These are phyloP conservation scores for Phytopythium sindhum DNA, from an alignment of 352 stramenopile genomes.

Conservation along the genomic window DNA sequence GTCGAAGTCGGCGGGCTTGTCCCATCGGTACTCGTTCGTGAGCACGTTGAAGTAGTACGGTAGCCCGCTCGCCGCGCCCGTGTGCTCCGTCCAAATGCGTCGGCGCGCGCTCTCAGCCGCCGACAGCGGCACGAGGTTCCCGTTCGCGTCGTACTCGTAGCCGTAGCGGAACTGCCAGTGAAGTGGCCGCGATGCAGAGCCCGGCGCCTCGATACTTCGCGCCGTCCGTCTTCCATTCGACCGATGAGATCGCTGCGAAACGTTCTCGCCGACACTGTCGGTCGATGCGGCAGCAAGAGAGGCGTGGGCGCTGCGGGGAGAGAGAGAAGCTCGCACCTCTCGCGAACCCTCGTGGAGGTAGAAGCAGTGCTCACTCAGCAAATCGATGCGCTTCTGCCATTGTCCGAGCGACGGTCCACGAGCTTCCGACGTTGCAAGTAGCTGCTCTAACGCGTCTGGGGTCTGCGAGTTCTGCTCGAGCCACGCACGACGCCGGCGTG, in stretches of 20 bases:
- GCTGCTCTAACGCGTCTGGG: slow-evolving; percentile 20
- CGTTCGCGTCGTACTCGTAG: slow-evolving; percentile 49
- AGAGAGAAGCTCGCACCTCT: slow-evolving; percentile 51
- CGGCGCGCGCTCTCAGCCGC: slow-evolving; percentile 17
- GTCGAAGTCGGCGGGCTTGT: slow-evolving; percentile 62
- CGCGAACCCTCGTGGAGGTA: slow-evolving; percentile 57
- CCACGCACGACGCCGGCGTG: slow-evolving; percentile 39
- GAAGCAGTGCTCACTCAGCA: slow-evolving; percentile 57
- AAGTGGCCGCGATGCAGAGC: slow-evolving; percentile 29
- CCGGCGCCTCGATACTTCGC: slow-evolving; percentile 15
- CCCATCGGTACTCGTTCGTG: slow-evolving; percentile 77
- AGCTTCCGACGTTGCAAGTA: slow-evolving; percentile 31
- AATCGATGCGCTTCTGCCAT: slow-evolving; percentile 70
- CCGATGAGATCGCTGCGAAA: slow-evolving; percentile 19
- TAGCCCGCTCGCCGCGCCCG: slow-evolving; percentile 38
- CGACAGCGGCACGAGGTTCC: slow-evolving; percentile 25
- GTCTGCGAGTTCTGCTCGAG: slow-evolving; percentile 40
- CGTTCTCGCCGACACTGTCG: slow-evolving; percentile 3
- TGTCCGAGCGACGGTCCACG: slow-evolving; percentile 29
- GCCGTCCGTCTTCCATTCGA: slow-evolving; percentile 20
- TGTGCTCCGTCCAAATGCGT: slow-evolving; percentile 65
- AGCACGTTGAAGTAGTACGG: slow-evolving; percentile 73
- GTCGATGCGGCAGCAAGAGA: slow-evolving; percentile 15
- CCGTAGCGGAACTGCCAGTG: slow-evolving; percentile 79
- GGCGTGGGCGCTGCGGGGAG: slow-evolving; percentile 46